These are phyloP conservation scores for Flagelloscypha sp. DNA, from an alignment of 768 basidiomycete genomes.

Conservation along the genomic window DNA sequence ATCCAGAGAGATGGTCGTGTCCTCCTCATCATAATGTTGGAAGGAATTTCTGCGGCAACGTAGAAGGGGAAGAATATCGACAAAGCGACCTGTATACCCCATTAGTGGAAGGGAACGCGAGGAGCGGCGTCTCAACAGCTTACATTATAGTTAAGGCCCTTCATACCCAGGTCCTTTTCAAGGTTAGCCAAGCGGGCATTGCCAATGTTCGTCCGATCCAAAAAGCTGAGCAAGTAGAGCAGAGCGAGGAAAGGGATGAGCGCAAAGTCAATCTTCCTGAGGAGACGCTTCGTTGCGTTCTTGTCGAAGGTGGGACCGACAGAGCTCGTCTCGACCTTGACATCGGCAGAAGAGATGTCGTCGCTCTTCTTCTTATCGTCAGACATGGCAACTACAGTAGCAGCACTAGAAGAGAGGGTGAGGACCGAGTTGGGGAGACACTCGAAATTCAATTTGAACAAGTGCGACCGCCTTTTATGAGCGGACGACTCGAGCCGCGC, in stretches of 20 bases:
- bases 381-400: too few species aligned
- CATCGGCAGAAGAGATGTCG: too few species aligned
- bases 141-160: background rate
- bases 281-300: too few species aligned
- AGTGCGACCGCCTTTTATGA: too few species aligned
- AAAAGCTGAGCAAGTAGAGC: conserved; percentile 68
- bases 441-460: too few species aligned
- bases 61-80: conserved; percentile 76
- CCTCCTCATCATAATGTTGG: conserved; percentile 51
- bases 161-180: background rate
- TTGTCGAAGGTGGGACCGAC: too few species aligned
- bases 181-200: conserved; percentile 40
- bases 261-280: conserved; percentile 53
- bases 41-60: conserved; percentile 40
- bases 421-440: too few species aligned
- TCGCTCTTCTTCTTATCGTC: too few species aligned
- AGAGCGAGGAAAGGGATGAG: conserved; percentile 72
- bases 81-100: conserved; percentile 54
- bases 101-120: conserved; percentile 34
- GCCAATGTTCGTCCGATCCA: conserved; percentile 62
- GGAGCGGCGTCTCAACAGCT: background rate
- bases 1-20: conserved; percentile 64
- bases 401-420: too few species aligned
- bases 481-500: too few species aligned
- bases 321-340: too few species aligned